Conservation (phyloP, 768 basidiomycete genomes). For the Dendrothele bispora region DNA sequence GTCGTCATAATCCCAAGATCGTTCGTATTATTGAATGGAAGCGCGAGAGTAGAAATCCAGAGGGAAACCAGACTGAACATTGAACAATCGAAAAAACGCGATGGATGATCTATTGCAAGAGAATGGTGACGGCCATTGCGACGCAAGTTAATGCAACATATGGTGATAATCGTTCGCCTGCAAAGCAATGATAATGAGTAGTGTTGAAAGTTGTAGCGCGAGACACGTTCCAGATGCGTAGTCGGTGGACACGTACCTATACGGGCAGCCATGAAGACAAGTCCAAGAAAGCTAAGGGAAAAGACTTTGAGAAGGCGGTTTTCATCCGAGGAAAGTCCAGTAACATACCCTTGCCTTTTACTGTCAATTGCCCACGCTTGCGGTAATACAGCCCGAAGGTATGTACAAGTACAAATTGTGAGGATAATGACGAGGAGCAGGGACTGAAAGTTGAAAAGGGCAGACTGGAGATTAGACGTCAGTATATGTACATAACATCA, state of each 20-base stretch:
- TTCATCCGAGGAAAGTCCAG: neutral
- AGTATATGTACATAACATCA: no score
- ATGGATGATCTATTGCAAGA: conserved; percentile 9
- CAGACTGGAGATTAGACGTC: no score
- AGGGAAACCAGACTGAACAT: no score
- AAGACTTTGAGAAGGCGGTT: neutral
- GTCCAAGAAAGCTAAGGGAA: conserved; percentile 71
- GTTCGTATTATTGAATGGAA: no score
- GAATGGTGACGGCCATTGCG: conserved; percentile 82
- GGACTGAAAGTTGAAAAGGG: conserved; percentile 97
- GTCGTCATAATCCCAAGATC: no score
- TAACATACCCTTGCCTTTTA: conserved; percentile 87
- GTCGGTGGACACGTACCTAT: conserved; percentile 62
- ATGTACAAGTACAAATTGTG: conserved; percentile 96
- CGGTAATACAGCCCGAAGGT: conserved; percentile 87
- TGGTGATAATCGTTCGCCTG: conserved; percentile 94
- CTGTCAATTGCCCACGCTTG: conserved; percentile 87
- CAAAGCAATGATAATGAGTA: conserved; percentile 1
- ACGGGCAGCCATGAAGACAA: conserved; percentile 94
- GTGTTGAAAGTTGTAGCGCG: no score
- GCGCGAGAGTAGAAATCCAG: no score
- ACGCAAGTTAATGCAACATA: conserved; percentile 94
- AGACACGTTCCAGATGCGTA: no score
- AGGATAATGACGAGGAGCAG: conserved; percentile 91
- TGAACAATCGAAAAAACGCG: no score